phyloP scores from a whole-genome alignment of 371 early-diverging fungal genomes.

The Actinomortierella wolfii region DNA sequence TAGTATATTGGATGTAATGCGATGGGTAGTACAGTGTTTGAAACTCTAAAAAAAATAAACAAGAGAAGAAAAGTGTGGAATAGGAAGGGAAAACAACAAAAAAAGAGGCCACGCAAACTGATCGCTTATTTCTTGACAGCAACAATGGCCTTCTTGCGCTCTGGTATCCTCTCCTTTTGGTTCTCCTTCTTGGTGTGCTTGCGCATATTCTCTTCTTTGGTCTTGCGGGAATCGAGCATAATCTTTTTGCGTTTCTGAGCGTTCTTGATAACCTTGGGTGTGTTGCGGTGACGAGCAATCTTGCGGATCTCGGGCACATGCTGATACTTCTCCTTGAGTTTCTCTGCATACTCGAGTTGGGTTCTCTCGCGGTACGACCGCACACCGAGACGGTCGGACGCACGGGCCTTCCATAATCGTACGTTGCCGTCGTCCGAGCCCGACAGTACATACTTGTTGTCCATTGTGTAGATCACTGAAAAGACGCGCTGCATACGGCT shows the following conservation, averaged over 20 bases:
- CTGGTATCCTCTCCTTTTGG: conserved; percentile 55
- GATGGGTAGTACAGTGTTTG: no score
- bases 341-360: conserved; percentile 79
- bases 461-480: conserved; percentile 93
- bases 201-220: conserved; percentile 79
- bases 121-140: conserved; percentile 69
- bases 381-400: conserved; percentile 86
- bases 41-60: no score
- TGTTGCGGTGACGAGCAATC: conserved; percentile 86
- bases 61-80: neutral
- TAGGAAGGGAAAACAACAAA: neutral
- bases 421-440: conserved; percentile 99
- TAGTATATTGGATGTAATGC: no score
- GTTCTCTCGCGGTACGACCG: conserved; percentile 79
- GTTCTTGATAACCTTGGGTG: conserved; percentile 83
- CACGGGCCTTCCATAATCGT: conserved; percentile 97
- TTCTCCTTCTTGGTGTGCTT: conserved; percentile 38
- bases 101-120: no score
- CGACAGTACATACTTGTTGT: conserved; percentile 94
- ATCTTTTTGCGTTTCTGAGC: conserved; percentile 78
- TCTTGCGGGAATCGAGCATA: conserved; percentile 78
- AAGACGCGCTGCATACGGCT: conserved; percentile 98
- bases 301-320: conserved; percentile 91
- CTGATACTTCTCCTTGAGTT: conserved; percentile 94
- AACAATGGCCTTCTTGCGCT: conserved; percentile 84